Conservation (phyloP, 2,329 filamentous ascomycete species). For the Leptographium lundbergii region DNA sequence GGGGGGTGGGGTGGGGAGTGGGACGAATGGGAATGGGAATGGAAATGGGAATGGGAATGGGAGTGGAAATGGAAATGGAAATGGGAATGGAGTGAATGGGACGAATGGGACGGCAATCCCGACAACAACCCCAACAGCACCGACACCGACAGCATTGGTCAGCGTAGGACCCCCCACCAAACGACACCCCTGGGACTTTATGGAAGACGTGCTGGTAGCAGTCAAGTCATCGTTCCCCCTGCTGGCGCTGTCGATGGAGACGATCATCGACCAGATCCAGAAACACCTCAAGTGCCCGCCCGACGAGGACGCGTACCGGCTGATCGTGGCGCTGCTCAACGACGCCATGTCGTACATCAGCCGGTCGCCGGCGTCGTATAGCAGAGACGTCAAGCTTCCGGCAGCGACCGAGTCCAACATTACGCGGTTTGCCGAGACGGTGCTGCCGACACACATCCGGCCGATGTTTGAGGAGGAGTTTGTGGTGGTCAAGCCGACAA, state of each 20-base stretch:
- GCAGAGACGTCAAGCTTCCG: constrained; percentile 82
- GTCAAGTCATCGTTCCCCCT: constrained; percentile 96
- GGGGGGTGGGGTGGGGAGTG: background rate
- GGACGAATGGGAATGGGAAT: constrained; percentile 20
- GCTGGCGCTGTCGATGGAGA: constrained; percentile 94
- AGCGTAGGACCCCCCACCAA: too few relatives aligned
- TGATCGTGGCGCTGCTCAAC: constrained; percentile 95
- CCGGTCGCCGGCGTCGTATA: constrained; percentile 74
- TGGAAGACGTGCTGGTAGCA: constrained; percentile 87
- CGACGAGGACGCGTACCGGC: constrained; percentile 91
- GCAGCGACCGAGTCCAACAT: constrained; percentile 90
- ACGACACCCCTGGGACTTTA: constrained; percentile 79
- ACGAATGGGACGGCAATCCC: constrained; percentile 19
- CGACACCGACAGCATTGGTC: constrained; percentile 9
- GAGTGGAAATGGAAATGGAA: constrained; percentile 24
- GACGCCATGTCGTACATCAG: constrained; percentile 89
- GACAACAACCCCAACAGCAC: constrained; percentile 4
- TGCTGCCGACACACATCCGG: constrained; percentile 86
- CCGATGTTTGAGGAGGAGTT: constrained; percentile 98
- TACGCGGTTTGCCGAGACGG: constrained; percentile 89
- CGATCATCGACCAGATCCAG: constrained; percentile 97
- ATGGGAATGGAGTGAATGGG: constrained; percentile 13
- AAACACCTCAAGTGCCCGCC: constrained; percentile 99
- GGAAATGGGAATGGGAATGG: constrained; percentile 21
- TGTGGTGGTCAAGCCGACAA: constrained; percentile 85